A percentile compares a stretch with the other conserved stretches of the same genome.
phyloP scores from a whole-genome alignment of 176 grass and related monocot species.

The Typha latifolia region DNA sequence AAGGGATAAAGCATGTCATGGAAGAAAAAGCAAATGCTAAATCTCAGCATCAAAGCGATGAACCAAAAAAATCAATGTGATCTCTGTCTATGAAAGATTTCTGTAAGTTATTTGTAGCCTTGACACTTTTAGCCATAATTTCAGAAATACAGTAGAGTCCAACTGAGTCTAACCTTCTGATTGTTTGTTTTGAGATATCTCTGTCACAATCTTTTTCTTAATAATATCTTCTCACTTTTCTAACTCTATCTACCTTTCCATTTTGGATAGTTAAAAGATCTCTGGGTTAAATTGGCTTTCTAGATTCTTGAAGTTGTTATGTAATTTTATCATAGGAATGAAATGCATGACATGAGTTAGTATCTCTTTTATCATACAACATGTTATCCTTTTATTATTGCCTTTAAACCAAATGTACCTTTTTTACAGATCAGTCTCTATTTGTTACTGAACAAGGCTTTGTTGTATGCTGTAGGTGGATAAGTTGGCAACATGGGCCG shows the following conservation, averaged over 20 bases:
- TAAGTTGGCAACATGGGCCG: conserved; percentile 52
- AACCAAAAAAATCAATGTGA: conserved; percentile 19
- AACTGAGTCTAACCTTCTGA: too few relatives aligned
- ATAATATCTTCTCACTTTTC: too few relatives aligned
- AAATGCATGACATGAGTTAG: too few relatives aligned
- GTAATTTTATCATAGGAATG: too few relatives aligned
- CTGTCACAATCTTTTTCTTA: too few relatives aligned
- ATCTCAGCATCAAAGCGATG: neutral
- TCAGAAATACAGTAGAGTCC: neutral
- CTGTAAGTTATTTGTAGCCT: neutral
- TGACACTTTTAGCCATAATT: neutral
- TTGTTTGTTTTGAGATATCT: too few relatives aligned
- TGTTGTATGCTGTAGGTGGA: neutral
- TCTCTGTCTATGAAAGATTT: neutral
- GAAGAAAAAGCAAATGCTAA: conserved; percentile 21
- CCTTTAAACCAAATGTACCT: neutral
- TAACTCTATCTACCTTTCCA: too few relatives aligned
- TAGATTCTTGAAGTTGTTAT: too few relatives aligned
- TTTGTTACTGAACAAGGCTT: neutral
- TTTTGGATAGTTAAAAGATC: too few relatives aligned
- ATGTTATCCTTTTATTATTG: neutral
- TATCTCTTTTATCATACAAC: too few relatives aligned
- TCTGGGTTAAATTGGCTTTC: too few relatives aligned
- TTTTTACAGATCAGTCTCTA: neutral
- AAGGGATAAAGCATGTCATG: conserved; percentile 32